Evolutionary conservation across 208 protist genomes (phyloP).

Genomic region (Wallacemonas collosoma): DNA sequence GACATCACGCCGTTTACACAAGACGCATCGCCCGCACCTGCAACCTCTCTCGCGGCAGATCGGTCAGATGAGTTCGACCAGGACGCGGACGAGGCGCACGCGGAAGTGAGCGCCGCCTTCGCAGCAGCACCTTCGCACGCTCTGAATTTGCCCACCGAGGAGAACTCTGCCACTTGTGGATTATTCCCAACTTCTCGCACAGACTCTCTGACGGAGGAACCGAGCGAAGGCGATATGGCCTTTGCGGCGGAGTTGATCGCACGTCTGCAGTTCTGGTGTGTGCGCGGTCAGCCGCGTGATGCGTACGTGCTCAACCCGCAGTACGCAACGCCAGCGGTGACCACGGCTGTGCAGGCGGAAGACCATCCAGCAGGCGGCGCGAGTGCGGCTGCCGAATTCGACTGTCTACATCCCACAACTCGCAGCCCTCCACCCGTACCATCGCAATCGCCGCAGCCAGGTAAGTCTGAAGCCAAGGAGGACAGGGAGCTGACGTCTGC

Average conservation of each 20-base stretch:
- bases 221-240: conserved; percentile 50
- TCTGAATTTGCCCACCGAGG: too few relatives aligned
- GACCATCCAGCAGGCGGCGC: too few relatives aligned
- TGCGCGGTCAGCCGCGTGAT: conserved; percentile 54
- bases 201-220: neutral
- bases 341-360: neutral
- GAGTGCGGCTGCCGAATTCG: too few relatives aligned
- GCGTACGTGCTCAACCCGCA: conserved; percentile 24
- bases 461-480: conserved; percentile 5
- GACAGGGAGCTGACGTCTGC: neutral
- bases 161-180: too few relatives aligned
- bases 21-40: neutral
- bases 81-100: too few relatives aligned
- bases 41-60: too few relatives aligned
- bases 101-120: too few relatives aligned
- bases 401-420: too few relatives aligned
- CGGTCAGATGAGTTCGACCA: too few relatives aligned
- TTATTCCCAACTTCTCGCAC: too few relatives aligned
- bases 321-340: neutral
- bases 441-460: neutral
- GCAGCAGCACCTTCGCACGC: neutral
- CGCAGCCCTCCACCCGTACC: too few relatives aligned
- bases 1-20: neutral
- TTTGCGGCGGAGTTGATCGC: conserved; percentile 67
- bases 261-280: conserved; percentile 71